Conservation (phyloP, 106 monocot genomes). For the Alisma plantagoaquatica region DNA sequence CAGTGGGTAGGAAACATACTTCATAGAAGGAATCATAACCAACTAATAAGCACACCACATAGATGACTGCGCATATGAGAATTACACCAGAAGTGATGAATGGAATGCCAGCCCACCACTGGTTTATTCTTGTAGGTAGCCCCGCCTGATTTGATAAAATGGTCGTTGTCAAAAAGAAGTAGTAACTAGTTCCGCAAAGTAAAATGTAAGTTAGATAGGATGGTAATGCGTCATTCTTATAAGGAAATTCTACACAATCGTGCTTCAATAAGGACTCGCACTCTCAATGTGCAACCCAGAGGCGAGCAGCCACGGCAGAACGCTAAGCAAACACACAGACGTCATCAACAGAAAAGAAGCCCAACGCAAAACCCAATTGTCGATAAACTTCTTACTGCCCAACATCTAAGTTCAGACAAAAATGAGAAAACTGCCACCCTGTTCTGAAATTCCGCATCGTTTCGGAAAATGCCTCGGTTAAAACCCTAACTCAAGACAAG, state of each 20-base stretch:
- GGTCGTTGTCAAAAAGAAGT: neutral
- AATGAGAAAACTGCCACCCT: too few relatives aligned
- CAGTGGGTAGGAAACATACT: slow-evolving; percentile 19
- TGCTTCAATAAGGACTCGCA: neutral
- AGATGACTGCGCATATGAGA: slow-evolving; percentile 12
- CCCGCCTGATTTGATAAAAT: slow-evolving; percentile 9
- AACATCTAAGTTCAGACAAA: too few relatives aligned
- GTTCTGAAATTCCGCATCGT: too few relatives aligned
- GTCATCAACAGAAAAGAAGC: too few relatives aligned
- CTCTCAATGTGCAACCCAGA: neutral
- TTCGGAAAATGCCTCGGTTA: too few relatives aligned
- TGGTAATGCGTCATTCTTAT: too few relatives aligned
- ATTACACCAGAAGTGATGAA: slow-evolving; percentile 18
- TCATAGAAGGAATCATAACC: slow-evolving; percentile 17
- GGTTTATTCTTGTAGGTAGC: slow-evolving; percentile 14
- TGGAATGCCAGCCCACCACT: slow-evolving; percentile 21
- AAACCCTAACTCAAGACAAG: neutral
- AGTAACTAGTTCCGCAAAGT: too few relatives aligned
- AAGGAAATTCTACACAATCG: neutral
- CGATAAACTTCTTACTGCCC: too few relatives aligned
- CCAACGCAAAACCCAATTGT: too few relatives aligned
- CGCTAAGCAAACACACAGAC: too few relatives aligned
- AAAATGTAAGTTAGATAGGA: too few relatives aligned
- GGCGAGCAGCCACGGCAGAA: neutral
- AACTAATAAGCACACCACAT: slow-evolving; percentile 22